Evolutionary conservation across 371 early-diverging fungal genomes (phyloP).

Genomic region (Conidiobolus incongruus): DNA sequence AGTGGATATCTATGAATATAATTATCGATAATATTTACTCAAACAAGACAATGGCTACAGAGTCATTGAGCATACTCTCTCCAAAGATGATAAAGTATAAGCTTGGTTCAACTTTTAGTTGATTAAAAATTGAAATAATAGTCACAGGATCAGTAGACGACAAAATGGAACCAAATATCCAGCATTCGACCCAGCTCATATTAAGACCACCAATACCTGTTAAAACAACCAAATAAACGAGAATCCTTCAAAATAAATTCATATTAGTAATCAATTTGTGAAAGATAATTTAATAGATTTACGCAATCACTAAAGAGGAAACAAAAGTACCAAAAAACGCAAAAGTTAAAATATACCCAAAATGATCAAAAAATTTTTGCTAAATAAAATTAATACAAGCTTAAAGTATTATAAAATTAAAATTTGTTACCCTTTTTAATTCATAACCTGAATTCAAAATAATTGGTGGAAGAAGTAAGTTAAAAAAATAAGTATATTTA

Average conservation of each 20-base stretch:
- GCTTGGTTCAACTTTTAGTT: slow-evolving; percentile 75
- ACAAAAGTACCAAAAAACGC: slow-evolving; percentile 82
- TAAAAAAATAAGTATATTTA: slow-evolving; percentile 80
- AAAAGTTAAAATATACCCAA: slow-evolving; percentile 71
- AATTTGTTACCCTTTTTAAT: slow-evolving; percentile 38
- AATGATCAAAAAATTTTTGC: slow-evolving; percentile 68
- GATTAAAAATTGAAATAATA: slow-evolving; percentile 76
- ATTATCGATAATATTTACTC: no score
- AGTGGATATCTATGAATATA: no score
- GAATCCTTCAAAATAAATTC: no score
- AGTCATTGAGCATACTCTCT: slow-evolving; percentile 82
- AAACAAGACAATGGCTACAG: slow-evolving; percentile 85
- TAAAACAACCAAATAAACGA: slow-evolving; percentile 40
- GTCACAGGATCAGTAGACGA: slow-evolving; percentile 95
- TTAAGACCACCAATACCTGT: slow-evolving; percentile 41
- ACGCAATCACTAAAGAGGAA: slow-evolving; percentile 70
- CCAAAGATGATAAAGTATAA: slow-evolving; percentile 87
- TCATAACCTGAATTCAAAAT: slow-evolving; percentile 88
- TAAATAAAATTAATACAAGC: slow-evolving; percentile 24
- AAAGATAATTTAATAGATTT: no score
- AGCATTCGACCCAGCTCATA: slow-evolving; percentile 55
- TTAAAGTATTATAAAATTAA: neutral
- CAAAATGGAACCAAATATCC: slow-evolving; percentile 78
- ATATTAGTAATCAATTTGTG: no score
- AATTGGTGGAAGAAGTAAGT: slow-evolving; percentile 83